A percentile compares a stretch with the other conserved stretches of the same genome.
These are phyloP conservation scores for Hypoxylon sp. DNA, from an alignment of 2,329 filamentous ascomycete genomes.

Conservation along the genomic window DNA sequence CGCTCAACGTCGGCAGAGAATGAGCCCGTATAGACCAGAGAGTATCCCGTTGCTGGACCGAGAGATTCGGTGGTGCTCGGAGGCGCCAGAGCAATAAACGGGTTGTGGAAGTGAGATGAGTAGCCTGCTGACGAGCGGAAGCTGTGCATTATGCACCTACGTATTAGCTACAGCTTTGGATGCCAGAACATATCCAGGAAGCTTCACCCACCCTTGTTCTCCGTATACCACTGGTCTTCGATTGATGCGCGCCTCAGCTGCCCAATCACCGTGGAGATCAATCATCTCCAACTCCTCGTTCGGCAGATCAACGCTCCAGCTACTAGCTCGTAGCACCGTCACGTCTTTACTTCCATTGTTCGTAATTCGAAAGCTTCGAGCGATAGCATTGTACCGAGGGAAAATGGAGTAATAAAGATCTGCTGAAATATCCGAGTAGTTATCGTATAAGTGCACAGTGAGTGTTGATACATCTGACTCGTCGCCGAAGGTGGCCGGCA, in stretches of 20 bases:
- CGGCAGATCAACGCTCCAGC: slow-evolving; percentile 73
- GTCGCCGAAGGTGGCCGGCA: slow-evolving; percentile 72
- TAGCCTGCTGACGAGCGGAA: slow-evolving; percentile 74
- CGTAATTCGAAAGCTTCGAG: slow-evolving; percentile 72
- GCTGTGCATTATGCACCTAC: slow-evolving; percentile 59
- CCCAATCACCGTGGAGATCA: slow-evolving; percentile 74
- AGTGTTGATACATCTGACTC: slow-evolving; percentile 71
- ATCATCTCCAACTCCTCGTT: slow-evolving; percentile 74
- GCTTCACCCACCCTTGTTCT: slow-evolving; percentile 62
- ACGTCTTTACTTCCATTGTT: slow-evolving; percentile 70
- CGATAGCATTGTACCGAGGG: slow-evolving; percentile 72
- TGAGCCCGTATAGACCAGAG: slow-evolving; percentile 74
- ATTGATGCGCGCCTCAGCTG: slow-evolving; percentile 69
- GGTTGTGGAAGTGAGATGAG: slow-evolving; percentile 75
- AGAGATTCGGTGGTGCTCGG: slow-evolving; percentile 71
- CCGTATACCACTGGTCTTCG: slow-evolving; percentile 71
- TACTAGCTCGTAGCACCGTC: slow-evolving; percentile 69
- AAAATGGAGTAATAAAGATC: slow-evolving; percentile 76
- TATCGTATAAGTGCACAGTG: slow-evolving; percentile 70
- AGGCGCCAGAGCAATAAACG: slow-evolving; percentile 71
- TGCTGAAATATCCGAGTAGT: slow-evolving; percentile 69
- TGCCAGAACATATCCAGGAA: background rate
- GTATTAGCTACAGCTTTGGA: slow-evolving; percentile 7
- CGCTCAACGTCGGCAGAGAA: slow-evolving; percentile 74
- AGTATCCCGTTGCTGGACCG: slow-evolving; percentile 76